Evolutionary conservation across 2,329 filamentous ascomycete species (phyloP).

Genomic region (Myriosclerotinia scirpicola): DNA sequence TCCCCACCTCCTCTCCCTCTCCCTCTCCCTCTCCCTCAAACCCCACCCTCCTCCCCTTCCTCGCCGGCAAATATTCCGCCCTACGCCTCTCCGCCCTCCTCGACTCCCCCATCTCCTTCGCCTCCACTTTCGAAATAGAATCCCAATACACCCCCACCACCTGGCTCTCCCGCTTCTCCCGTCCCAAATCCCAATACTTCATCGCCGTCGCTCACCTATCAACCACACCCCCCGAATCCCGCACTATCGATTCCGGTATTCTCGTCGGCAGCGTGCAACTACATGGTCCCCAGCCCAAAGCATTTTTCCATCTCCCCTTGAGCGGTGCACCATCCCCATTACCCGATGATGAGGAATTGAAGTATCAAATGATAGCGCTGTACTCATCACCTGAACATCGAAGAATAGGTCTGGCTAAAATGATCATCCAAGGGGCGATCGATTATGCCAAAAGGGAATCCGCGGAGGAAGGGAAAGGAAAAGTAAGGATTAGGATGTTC

Average conservation of each 20-base stretch:
- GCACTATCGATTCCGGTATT: neutral
- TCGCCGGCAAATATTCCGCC: slow-evolving; percentile 35
- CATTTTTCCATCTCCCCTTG: neutral
- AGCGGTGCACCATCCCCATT: neutral
- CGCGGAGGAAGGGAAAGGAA: neutral
- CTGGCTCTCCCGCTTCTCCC: slow-evolving; percentile 37
- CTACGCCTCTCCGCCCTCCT: slow-evolving; percentile 40
- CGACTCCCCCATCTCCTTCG: slow-evolving; percentile 38
- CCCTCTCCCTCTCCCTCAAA: too few species aligned
- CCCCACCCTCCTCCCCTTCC: slow-evolving; percentile 29
- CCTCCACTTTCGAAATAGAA: slow-evolving; percentile 40
- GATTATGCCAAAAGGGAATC: neutral
- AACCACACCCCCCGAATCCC: slow-evolving; percentile 16
- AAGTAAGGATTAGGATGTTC: neutral
- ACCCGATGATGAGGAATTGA: neutral
- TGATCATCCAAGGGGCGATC: neutral
- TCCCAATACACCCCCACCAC: slow-evolving; percentile 32
- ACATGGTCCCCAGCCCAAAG: neutral
- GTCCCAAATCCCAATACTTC: slow-evolving; percentile 37
- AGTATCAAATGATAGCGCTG: neutral
- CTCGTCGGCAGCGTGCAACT: slow-evolving; percentile 1
- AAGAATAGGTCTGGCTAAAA: neutral
- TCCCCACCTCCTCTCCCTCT: slow-evolving; percentile 21
- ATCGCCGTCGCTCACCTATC: slow-evolving; percentile 36
- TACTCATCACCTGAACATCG: neutral